Base-by-base conservation (phyloP, 2,329 filamentous ascomycete species). In the Cercospora nicotianae region DNA sequence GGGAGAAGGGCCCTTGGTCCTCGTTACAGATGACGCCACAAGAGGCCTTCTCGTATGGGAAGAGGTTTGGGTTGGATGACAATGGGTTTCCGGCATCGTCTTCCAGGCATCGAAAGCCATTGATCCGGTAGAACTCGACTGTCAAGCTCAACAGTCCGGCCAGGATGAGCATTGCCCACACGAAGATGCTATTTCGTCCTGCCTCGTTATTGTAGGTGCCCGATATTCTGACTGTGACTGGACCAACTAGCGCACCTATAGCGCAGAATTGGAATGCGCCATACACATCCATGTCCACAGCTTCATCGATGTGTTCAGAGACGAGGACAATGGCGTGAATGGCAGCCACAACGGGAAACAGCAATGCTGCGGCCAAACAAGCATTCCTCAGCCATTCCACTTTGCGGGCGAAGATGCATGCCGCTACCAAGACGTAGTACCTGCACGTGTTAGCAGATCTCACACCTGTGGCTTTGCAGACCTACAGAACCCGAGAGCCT, bases 221-320 rank as follows among this genome's bases (percentile, higher is more conserved):
- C 1, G 88, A 90, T 53, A 88, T 76, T 69, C 84, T 83, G 23
- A 89, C 87, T 0, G 88, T 89, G 0, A 88, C 82, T 0, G 89
- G 89, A 3, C 87, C 89, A 1, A 87, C 86, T 3, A 91, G 72
- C 16, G 90, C 87, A 12, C 87, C 89, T 42, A 91, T 88, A 0
- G 88, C 83, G 67, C 89, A 91, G 0, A 90, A 76, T 70, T 91
- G 89, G 69, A 91, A 90, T 8, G 88, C 87, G 1, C 89, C 89
- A 66, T 86, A 91, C 3, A 91, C 81, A 71, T 91, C 89, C 84
- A 91, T 86, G 72, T 91, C 89, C 13, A 90, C 84, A 13, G 86
- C 88, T 89, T 88, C 81, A 66, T 87, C 80, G n/a, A 83, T 80
- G 74, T 91, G 88, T 10, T 88, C 72, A 3, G 83, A 81, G 0